Base-by-base conservation (phyloP, 129 eudicot species). In the Flaveria sonorensis region DNA sequence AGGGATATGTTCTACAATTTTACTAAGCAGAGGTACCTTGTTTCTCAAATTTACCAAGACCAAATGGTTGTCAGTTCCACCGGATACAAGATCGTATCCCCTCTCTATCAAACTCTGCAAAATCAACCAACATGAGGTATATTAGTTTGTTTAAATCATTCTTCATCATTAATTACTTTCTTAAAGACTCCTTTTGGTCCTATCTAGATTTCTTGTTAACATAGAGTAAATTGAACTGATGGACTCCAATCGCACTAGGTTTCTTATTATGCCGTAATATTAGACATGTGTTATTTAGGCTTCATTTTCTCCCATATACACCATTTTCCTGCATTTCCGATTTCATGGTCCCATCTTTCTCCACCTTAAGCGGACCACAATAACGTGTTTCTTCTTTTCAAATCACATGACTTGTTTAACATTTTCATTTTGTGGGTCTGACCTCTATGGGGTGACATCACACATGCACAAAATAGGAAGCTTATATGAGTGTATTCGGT, bases 31-130 rank as follows among this genome's bases (percentile, higher is more conserved):
- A 30, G 42, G 30, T 85, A 93, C 98, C 98, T 95, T 92, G 65
- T 62, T 88, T 82, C 92, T 95, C 88, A 95, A 71, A 67, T 95
- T 95, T 77, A 92, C 99, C 70, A 95, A 76, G 65, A 95, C 99
- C 32, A 95, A 87, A 83, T 92, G 99, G 81, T 95, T 95, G 13
- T 95, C 99, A 8, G 99, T 95, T 82, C 97, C 99, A 30, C 99
- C 99, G 73, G 99, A 95, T 69, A 95, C 99, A 78, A 95, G 97
- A 36, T 95, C 97, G 71, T 95, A 92, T 76, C 99, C 97, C 6
- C 83, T 73, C 74, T 79, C 87, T 21, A 68, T 80, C 80, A 95
- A 76, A 80, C 91, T 84, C 99, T 95, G 92, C 81, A 87, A 50
- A 51, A 56, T 20, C 75, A 56, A 68, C 30, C 16, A 40, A 73